These are phyloP conservation scores for Begonia loranthoides DNA, from an alignment of 306 rosid species.

Conservation along the genomic window DNA sequence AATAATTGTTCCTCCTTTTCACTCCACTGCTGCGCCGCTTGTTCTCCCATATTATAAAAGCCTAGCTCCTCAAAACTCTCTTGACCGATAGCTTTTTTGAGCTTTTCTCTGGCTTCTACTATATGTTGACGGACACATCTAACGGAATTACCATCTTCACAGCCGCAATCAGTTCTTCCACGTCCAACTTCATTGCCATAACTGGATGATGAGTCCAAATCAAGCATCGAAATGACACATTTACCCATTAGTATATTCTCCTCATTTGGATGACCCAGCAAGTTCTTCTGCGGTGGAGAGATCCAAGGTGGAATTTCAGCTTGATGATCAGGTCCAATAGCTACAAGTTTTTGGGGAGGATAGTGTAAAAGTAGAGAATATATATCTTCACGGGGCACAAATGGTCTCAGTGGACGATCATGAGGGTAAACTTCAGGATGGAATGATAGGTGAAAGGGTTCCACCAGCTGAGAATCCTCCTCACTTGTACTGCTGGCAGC, in stretches of 20 bases:
- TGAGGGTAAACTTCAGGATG: slow-evolving; percentile 42
- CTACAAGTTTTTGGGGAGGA: slow-evolving; percentile 52
- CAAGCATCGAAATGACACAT: slow-evolving; percentile 68
- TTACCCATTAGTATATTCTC: slow-evolving; percentile 44
- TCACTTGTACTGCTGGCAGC: slow-evolving; percentile 20
- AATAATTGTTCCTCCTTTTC: slow-evolving; percentile 54
- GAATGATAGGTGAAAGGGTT: slow-evolving; percentile 29
- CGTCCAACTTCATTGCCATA: slow-evolving; percentile 27
- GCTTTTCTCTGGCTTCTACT: slow-evolving; percentile 41
- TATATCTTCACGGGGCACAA: slow-evolving; percentile 43
- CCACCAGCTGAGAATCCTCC: slow-evolving; percentile 24
- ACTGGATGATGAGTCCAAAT: slow-evolving; percentile 16
- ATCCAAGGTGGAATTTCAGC: slow-evolving; percentile 55
- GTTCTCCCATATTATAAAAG: slow-evolving; percentile 67
- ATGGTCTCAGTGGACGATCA: slow-evolving; percentile 43
- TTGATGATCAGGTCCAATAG: slow-evolving; percentile 62
- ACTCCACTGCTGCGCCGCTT: slow-evolving; percentile 60
- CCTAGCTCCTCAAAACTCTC: slow-evolving; percentile 45
- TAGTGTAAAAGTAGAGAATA: slow-evolving; percentile 48
- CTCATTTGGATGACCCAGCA: slow-evolving; percentile 7
- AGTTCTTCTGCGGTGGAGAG: slow-evolving; percentile 3
- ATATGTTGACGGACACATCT: slow-evolving; percentile 67
- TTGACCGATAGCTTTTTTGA: slow-evolving; percentile 28
- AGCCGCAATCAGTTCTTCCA: slow-evolving; percentile 57
- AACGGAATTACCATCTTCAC: slow-evolving; percentile 45